Percentiles rank a stretch among this genome's conserved stretches.
phyloP scores from a whole-genome alignment of 345 rosid genomes.

The Ceriops zippeliana region DNA sequence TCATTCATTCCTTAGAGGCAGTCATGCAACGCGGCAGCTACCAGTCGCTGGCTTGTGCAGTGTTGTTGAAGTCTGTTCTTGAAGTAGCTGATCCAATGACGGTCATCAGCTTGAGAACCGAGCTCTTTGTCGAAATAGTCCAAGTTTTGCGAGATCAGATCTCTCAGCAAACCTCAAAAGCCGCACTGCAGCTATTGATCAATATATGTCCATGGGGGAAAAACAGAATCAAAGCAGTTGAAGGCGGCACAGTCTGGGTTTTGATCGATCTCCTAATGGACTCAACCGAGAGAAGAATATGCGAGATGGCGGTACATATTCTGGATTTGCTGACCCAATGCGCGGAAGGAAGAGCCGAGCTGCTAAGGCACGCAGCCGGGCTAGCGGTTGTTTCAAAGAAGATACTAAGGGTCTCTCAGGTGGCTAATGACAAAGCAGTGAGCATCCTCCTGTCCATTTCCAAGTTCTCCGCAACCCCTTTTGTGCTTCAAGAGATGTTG shows the following conservation, averaged over 20 bases:
- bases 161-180: slow-evolving; percentile 46
- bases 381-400: slow-evolving; percentile 42
- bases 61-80: slow-evolving; percentile 35
- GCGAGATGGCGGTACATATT: slow-evolving; percentile 39
- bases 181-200: slow-evolving; percentile 37
- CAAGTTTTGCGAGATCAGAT: slow-evolving; percentile 40
- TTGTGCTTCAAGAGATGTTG: slow-evolving; percentile 42
- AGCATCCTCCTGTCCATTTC: slow-evolving; percentile 33
- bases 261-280: slow-evolving; percentile 50
- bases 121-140: slow-evolving; percentile 38
- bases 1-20: slow-evolving; percentile 34
- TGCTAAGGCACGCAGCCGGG: slow-evolving; percentile 37
- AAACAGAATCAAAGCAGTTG: slow-evolving; percentile 51
- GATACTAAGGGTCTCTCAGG: slow-evolving; percentile 40
- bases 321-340: slow-evolving; percentile 40
- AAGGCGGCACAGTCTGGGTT: slow-evolving; percentile 31
- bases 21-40: slow-evolving; percentile 29
- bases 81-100: slow-evolving; percentile 47
- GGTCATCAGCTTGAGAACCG: slow-evolving; percentile 24
- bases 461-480: slow-evolving; percentile 31
- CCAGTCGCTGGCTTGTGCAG: slow-evolving; percentile 39
- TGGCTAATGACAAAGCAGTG: slow-evolving; percentile 41
- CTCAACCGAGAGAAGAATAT: slow-evolving; percentile 23
- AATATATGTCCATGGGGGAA: slow-evolving; percentile 56
- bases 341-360: slow-evolving; percentile 40